Percentiles rank a stretch among this genome's conserved stretches.
Evolutionary conservation across 371 early-diverging fungal genomes (phyloP).

Genomic region (Funneliformis caledonium): DNA sequence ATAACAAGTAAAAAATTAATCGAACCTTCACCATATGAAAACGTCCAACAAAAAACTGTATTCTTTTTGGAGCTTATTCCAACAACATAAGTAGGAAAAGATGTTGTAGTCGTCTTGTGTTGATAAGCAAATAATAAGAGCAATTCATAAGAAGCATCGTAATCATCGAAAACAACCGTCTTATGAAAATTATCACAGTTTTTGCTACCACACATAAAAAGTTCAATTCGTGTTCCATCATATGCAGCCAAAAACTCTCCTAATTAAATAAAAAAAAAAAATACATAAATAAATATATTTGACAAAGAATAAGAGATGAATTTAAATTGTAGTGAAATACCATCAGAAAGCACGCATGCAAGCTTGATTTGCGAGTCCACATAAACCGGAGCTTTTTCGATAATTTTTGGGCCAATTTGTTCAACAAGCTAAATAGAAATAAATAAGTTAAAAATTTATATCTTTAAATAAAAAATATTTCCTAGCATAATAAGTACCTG

Average conservation of each 20-base stretch:
- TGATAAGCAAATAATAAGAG: constrained; percentile 24
- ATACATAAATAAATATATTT: background rate
- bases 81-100: constrained; percentile 10
- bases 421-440: constrained; percentile 19
- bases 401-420: constrained; percentile 15
- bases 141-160: constrained; percentile 32
- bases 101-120: background rate
- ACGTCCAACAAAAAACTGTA: constrained; percentile 33
- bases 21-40: background rate
- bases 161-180: constrained; percentile 9
- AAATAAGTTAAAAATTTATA: background rate
- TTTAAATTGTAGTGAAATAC: background rate
- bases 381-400: constrained; percentile 19
- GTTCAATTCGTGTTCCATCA: constrained; percentile 19
- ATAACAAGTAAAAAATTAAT: background rate
- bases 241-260: constrained; percentile 24
- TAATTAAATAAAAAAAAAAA: background rate
- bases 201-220: background rate
- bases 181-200: background rate
- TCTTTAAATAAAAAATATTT: background rate
- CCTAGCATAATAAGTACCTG: background rate
- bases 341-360: constrained; percentile 8
- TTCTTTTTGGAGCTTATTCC: constrained; percentile 26
- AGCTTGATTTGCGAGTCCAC: constrained; percentile 19
- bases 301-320: background rate